Evolutionary conservation across 768 basidiomycete genomes (phyloP).

Genomic region (Hortiboletus campestris): DNA sequence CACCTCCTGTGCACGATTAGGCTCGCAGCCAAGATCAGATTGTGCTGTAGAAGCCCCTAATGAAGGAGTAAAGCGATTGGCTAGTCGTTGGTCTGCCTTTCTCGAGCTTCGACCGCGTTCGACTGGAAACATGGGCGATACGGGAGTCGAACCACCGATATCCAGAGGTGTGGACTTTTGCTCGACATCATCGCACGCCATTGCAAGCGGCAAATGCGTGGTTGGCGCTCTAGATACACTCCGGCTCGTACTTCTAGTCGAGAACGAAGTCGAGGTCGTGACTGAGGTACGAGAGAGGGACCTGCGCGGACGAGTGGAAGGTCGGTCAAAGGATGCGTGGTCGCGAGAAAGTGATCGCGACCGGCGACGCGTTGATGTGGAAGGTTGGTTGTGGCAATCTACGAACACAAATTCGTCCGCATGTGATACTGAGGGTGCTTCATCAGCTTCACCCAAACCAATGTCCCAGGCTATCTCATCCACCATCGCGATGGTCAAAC

Average conservation of each 20-base stretch:
- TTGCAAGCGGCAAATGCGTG: slow-evolving; percentile 23
- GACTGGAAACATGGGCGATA: slow-evolving; percentile 21
- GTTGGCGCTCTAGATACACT: slow-evolving; percentile 41
- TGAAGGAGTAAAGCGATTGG: slow-evolving; percentile 22
- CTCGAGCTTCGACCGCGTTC: slow-evolving; percentile 30
- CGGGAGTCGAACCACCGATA: slow-evolving; percentile 22
- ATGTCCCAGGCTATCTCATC: slow-evolving; percentile 80
- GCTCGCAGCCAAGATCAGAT: slow-evolving; percentile 24
- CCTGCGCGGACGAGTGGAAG: slow-evolving; percentile 37
- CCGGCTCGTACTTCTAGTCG: slow-evolving; percentile 38
- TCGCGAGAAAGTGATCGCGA: slow-evolving; percentile 33
- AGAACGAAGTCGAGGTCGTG: slow-evolving; percentile 38
- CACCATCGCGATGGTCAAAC: slow-evolving; percentile 83
- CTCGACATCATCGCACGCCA: slow-evolving; percentile 26
- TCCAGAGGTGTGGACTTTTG: slow-evolving; percentile 26
- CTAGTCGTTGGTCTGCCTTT: slow-evolving; percentile 13
- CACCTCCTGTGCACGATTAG: slow-evolving; percentile 18
- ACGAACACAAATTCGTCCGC: slow-evolving; percentile 30
- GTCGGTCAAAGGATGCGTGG: slow-evolving; percentile 4
- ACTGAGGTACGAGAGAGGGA: slow-evolving; percentile 52
- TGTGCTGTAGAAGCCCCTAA: slow-evolving; percentile 22
- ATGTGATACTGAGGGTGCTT: slow-evolving; percentile 26
- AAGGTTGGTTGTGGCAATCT: slow-evolving; percentile 15
- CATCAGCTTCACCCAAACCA: slow-evolving; percentile 59
- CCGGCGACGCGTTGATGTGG: slow-evolving; percentile 17